Evolutionary conservation across 352 stramenopile genomes (phyloP).

Genomic region (Thalassiosira ordinaria): DNA sequence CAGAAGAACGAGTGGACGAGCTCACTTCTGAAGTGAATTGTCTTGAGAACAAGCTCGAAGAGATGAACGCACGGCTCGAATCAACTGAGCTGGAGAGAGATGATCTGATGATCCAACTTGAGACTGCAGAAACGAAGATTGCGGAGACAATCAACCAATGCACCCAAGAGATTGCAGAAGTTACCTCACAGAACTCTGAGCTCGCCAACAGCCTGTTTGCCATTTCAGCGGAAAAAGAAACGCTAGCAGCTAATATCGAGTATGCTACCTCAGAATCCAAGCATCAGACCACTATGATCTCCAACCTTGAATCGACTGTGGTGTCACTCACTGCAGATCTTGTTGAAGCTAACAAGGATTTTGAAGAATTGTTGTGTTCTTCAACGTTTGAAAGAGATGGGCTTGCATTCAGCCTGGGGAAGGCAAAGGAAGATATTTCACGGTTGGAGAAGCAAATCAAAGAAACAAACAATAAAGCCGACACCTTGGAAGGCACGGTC

Average conservation of each 20-base stretch:
- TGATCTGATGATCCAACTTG: not conserved
- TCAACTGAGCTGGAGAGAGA: not conserved
- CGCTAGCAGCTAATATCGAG: not conserved
- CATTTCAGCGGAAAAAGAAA: constrained; percentile 6
- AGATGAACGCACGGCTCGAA: not conserved
- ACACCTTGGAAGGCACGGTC: constrained; percentile 2
- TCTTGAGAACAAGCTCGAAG: not conserved
- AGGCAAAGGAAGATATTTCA: not conserved
- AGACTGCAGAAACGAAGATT: not conserved
- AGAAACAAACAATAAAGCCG: not conserved
- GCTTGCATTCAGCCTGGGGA: constrained; percentile 4
- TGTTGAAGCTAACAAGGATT: not conserved
- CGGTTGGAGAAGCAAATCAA: constrained; percentile 17
- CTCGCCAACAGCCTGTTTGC: no score
- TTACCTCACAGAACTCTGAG: not conserved
- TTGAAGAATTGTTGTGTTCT: not conserved
- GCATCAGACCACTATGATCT: constrained; percentile 3
- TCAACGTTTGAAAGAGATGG: constrained; percentile 8
- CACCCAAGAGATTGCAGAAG: not conserved
- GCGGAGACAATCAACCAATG: not conserved
- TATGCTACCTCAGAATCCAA: not conserved
- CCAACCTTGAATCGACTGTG: constrained; percentile 8
- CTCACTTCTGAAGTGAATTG: not conserved
- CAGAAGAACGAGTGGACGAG: not conserved
- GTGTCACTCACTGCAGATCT: constrained; percentile 8